A percentile compares a stretch with the other conserved stretches of the same genome.
Evolutionary conservation across 2,329 filamentous ascomycete species (phyloP).

Genomic region (Aspergillus floridensis): DNA sequence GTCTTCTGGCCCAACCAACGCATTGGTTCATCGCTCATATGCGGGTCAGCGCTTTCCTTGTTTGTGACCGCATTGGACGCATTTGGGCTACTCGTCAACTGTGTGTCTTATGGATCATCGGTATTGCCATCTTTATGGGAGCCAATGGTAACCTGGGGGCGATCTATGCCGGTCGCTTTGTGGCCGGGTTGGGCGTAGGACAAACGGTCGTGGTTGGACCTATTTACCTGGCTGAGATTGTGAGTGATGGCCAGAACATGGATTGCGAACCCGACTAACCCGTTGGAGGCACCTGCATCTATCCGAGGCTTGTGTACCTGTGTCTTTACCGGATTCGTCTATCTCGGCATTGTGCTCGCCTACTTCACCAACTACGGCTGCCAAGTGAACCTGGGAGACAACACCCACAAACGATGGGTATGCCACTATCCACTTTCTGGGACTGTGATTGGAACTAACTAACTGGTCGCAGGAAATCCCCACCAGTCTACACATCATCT

Average conservation of each 20-base stretch:
- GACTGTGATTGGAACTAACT: constrained; percentile 14
- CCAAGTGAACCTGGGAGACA: constrained; percentile 50
- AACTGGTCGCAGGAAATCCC: constrained; percentile 50
- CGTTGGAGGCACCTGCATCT: constrained; percentile 54
- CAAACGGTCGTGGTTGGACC: constrained; percentile 52
- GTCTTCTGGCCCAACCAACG: constrained; percentile 14
- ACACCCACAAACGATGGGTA: constrained; percentile 49
- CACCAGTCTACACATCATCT: constrained; percentile 73
- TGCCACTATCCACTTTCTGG: constrained; percentile 26
- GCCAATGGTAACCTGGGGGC: constrained; percentile 38
- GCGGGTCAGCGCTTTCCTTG: constrained; percentile 44
- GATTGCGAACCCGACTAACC: background rate
- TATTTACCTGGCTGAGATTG: constrained; percentile 70
- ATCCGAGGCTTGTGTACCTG: constrained; percentile 72
- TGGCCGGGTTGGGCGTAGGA: constrained; percentile 45
- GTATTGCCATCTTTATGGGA: constrained; percentile 46
- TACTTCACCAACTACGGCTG: constrained; percentile 72
- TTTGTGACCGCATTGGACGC: constrained; percentile 49
- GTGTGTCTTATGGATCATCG: constrained; percentile 43
- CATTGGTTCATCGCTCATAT: background rate
- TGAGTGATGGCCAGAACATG: constrained; percentile 12
- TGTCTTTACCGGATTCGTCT: constrained; percentile 69
- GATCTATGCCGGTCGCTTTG: constrained; percentile 45
- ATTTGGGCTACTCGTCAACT: constrained; percentile 43
- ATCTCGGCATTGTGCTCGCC: constrained; percentile 73